phyloP scores from a whole-genome alignment of 192 early-diverging fungal species.

The Rhizophagus prolifer region DNA sequence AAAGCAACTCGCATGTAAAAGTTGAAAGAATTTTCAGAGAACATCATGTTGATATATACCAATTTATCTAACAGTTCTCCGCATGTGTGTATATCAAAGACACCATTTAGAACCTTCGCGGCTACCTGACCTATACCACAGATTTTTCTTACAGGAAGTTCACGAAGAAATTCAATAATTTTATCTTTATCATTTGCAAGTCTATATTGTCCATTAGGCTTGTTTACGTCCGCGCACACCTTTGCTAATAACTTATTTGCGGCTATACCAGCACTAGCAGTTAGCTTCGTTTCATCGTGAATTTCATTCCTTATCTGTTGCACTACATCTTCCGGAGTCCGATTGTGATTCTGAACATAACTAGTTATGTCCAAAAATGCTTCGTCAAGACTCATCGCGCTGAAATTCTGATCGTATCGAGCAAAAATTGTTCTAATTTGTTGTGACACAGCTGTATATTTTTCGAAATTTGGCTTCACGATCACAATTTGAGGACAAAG shows the following conservation, averaged over 20 bases:
- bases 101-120: slow-evolving; percentile 49
- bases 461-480: slow-evolving; percentile 47
- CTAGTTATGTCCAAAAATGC: slow-evolving; percentile 42
- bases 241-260: slow-evolving; percentile 55
- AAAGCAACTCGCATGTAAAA: slow-evolving; percentile 47
- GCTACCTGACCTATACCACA: slow-evolving; percentile 57
- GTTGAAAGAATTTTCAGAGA: slow-evolving; percentile 45
- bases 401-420: slow-evolving; percentile 62
- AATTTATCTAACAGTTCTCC: slow-evolving; percentile 44
- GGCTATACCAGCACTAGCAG: slow-evolving; percentile 54
- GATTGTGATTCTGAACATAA: not conserved
- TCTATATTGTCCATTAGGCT: slow-evolving; percentile 67
- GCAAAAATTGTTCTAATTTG: slow-evolving; percentile 54
- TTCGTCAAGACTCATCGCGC: slow-evolving; percentile 55
- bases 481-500: slow-evolving; percentile 62
- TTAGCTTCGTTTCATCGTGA: slow-evolving; percentile 40
- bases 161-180: slow-evolving; percentile 48
- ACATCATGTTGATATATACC: slow-evolving; percentile 45
- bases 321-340: slow-evolving; percentile 43
- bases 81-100: slow-evolving; percentile 54
- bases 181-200: slow-evolving; percentile 41
- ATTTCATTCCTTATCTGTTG: slow-evolving; percentile 56
- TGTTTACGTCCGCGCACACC: slow-evolving; percentile 60
- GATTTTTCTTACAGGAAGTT: slow-evolving; percentile 56
- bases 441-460: slow-evolving; percentile 47